Conservation (phyloP, 352 stramenopile species). For the Plasmopara halstedii region DNA sequence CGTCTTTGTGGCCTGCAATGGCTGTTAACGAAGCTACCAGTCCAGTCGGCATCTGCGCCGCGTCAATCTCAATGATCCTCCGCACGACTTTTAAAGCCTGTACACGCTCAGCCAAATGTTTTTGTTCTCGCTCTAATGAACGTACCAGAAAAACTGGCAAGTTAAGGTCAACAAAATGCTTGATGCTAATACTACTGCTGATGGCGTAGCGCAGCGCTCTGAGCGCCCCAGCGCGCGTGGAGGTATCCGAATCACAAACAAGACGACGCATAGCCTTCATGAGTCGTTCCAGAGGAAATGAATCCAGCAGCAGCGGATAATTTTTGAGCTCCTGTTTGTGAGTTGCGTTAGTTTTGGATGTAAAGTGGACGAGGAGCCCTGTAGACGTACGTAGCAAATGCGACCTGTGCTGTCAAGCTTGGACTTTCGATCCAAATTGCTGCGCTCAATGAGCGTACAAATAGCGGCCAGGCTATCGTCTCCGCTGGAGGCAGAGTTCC, state of each 20-base stretch:
- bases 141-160: slow-evolving; percentile 80
- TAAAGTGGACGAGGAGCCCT: background rate
- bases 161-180: slow-evolving; percentile 54
- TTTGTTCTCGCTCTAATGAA: slow-evolving; percentile 81
- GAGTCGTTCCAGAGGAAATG: slow-evolving; percentile 70
- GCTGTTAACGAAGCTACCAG: slow-evolving; percentile 78
- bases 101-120: slow-evolving; percentile 75
- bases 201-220: slow-evolving; percentile 81
- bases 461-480: slow-evolving; percentile 66
- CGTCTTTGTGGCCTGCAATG: slow-evolving; percentile 83
- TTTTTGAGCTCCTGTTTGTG: slow-evolving; percentile 69
- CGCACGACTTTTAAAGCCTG: slow-evolving; percentile 84
- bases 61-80: slow-evolving; percentile 81
- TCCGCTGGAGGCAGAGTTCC: slow-evolving; percentile 27
- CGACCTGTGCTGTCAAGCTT: slow-evolving; percentile 82
- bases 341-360: background rate
- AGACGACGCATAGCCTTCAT: slow-evolving; percentile 75
- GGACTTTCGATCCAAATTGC: slow-evolving; percentile 77
- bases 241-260: slow-evolving; percentile 72
- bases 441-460: slow-evolving; percentile 77
- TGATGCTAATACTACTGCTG: slow-evolving; percentile 65
- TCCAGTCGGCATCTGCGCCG: slow-evolving; percentile 69
- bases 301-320: slow-evolving; percentile 74
- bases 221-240: slow-evolving; percentile 62
- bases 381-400: slow-evolving; percentile 59